phyloP scores from a whole-genome alignment of 768 basidiomycete genomes.

The Russula ochroleuca region DNA sequence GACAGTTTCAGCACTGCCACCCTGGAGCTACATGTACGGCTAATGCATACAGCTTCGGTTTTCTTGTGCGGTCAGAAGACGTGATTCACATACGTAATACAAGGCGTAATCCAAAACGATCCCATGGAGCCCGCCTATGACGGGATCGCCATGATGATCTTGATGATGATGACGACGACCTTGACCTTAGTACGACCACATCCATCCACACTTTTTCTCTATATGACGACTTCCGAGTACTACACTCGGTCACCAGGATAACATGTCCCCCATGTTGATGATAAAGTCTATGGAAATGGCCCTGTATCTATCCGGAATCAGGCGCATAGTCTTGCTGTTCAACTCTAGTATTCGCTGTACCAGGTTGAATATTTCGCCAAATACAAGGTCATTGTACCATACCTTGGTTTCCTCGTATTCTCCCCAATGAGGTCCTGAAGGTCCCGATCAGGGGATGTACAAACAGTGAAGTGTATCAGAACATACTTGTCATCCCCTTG shows the following conservation, averaged over 20 bases:
- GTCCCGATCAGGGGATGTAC: neutral
- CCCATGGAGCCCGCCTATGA: constrained; percentile 37
- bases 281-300: constrained; percentile 9
- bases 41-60: constrained; percentile 52
- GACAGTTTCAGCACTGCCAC: constrained; percentile 82
- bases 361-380: neutral
- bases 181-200: constrained; percentile 41
- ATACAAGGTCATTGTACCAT: neutral
- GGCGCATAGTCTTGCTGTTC: neutral
- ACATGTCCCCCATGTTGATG: neutral
- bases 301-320: constrained; percentile 17
- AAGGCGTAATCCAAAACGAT: constrained; percentile 59
- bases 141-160: constrained; percentile 30
- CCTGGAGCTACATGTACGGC: constrained; percentile 68
- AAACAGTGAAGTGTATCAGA: neutral
- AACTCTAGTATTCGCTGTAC: constrained; percentile 17
- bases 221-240: too few relatives aligned
- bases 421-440: constrained; percentile 6
- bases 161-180: constrained; percentile 49
- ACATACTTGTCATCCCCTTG: constrained; percentile 35
- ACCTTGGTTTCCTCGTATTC: constrained; percentile 10
- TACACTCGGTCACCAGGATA: constrained; percentile 13
- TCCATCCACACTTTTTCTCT: neutral
- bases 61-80: neutral
- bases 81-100: constrained; percentile 13